These are phyloP conservation scores for Xylaria digitata DNA, from an alignment of 2,329 filamentous ascomycete species.

Conservation along the genomic window DNA sequence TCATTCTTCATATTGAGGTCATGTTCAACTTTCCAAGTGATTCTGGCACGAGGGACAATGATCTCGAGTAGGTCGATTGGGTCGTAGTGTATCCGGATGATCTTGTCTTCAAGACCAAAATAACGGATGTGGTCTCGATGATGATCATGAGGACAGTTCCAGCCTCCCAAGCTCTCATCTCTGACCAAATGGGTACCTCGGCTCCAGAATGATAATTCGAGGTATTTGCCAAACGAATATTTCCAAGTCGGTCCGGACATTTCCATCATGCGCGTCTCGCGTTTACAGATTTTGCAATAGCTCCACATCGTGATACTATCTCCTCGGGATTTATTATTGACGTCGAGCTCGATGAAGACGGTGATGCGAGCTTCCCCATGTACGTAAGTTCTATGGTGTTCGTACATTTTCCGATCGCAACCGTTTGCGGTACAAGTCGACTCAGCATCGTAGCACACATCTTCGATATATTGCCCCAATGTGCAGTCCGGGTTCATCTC, in stretches of 20 bases:
- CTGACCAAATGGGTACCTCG: constrained; percentile 79
- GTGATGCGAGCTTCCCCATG: constrained; percentile 95
- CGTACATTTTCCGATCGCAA: constrained; percentile 88
- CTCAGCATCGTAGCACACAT: constrained; percentile 80
- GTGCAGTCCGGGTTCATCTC: constrained; percentile 87
- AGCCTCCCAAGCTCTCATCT: constrained; percentile 60
- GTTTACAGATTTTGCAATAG: constrained; percentile 89
- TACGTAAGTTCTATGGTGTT: constrained; percentile 96
- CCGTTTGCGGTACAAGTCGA: constrained; percentile 84
- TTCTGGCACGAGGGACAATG: constrained; percentile 85
- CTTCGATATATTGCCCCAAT: constrained; percentile 93
- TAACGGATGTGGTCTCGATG: constrained; percentile 92
- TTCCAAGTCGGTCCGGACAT: constrained; percentile 98
- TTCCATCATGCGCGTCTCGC: constrained; percentile 86
- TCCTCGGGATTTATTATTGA: constrained; percentile 57
- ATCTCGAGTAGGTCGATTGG: constrained; percentile 93
- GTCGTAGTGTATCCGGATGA: constrained; percentile 91
- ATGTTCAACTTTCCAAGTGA: constrained; percentile 98
- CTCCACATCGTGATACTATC: constrained; percentile 97
- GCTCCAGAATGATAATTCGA: constrained; percentile 98
- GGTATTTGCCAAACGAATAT: constrained; percentile 97
- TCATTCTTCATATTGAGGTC: constrained; percentile 94
- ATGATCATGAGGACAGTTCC: constrained; percentile 84
- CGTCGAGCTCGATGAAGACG: constrained; percentile 80
- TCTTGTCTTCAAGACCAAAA: constrained; percentile 88